Evolutionary conservation across 2,329 filamentous ascomycete species (phyloP), one percentile per base, ranked within the genome.

Genomic region (Scleromitrula shiraiana): DNA sequence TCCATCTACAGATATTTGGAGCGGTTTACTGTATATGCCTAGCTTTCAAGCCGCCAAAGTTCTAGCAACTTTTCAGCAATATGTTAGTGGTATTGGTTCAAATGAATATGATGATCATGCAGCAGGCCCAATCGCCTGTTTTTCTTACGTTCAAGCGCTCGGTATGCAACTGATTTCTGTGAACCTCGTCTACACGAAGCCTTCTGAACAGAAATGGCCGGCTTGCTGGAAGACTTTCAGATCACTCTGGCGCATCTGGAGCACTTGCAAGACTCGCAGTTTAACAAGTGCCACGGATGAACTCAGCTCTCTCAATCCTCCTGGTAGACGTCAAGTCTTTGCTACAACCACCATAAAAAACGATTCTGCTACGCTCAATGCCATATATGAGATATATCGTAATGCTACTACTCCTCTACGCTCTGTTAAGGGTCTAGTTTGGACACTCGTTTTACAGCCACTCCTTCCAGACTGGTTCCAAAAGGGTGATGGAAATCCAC

Each of bases 301-400:
- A 46, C 41, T 67, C 52, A 61, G 59, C 32, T 30, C 51, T 23
- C 56, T 63, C 14, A 64, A 61, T 40, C 59, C 61, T n/a, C 56
- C 61, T 2, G 61, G 62, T 7, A 53, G 56, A 35, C 57, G 63
- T 7, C 65, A 68, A 42, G 52, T 57, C 2, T 64, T 64, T 24
- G 62, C 52, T 8, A 67, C 60, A 1, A 67, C 64, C n/a, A 68
- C 65, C 7, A 56, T 66, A 39, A 62, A 62, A 41, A 67, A 66
- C 24, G 62, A 67, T n/a, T 27, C 26, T 10, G 53, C 53, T 14
- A 67, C 65, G 2, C 41, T 67, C 4, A 35, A 50, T 7, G 62
- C 58, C 7, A 50, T 52, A 0, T 59, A 67, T 41, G 37, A 51
- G 17, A 58, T 59, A 1, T 67, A 65, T 39, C 38, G 35, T 10